Conservation (phyloP, 2,329 filamentous ascomycete genomes). For the Ustulina deusta region DNA sequence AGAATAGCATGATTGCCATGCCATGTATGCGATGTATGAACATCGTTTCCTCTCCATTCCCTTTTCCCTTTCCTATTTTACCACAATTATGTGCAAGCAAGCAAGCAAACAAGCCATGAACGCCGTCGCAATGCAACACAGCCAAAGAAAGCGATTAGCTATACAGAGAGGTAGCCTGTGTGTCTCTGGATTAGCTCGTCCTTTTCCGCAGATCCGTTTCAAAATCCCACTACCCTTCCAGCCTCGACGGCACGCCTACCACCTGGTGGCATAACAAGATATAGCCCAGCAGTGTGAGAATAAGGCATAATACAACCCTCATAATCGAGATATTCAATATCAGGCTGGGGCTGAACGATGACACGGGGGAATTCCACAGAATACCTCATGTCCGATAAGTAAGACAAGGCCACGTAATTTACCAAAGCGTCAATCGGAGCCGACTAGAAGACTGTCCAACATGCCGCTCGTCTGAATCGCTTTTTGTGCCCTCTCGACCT, state of each 20-base stretch:
- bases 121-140: conserved; percentile 58
- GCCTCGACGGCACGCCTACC: neutral
- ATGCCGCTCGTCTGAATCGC: conserved; percentile 87
- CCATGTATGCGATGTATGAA: conserved; percentile 1
- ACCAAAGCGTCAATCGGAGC: conserved; percentile 45
- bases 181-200: conserved; percentile 8
- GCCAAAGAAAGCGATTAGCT: conserved; percentile 29
- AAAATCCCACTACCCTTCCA: neutral
- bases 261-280: neutral
- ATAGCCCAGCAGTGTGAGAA: neutral
- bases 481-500: conserved; percentile 85
- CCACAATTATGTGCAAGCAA: conserved; percentile 30
- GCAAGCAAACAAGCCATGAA: conserved; percentile 43
- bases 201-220: neutral
- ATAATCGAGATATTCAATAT: too few relatives aligned
- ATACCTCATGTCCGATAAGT: neutral
- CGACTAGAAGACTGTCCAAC: conserved; percentile 77
- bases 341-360: too few relatives aligned
- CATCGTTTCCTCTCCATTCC: conserved; percentile 10
- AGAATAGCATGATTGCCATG: conserved; percentile 1
- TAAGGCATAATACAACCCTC: too few relatives aligned
- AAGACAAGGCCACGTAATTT: neutral
- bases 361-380: too few relatives aligned
- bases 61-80: conserved; percentile 30
- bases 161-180: neutral